Evolutionary conservation across 2,329 filamentous ascomycete species (phyloP).

Genomic region (Colletotrichum ledebouriae): DNA sequence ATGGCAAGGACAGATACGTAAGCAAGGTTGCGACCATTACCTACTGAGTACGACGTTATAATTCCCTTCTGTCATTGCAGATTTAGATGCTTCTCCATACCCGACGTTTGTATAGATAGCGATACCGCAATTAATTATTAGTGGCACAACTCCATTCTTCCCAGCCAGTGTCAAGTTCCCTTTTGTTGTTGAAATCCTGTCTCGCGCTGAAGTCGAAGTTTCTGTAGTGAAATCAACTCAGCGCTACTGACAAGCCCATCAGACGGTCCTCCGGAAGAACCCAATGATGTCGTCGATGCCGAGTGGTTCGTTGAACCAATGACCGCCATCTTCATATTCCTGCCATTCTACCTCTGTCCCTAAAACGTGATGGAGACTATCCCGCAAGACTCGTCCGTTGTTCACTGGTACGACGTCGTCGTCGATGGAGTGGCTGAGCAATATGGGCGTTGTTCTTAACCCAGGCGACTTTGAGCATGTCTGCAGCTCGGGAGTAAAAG

Average conservation of each 20-base stretch:
- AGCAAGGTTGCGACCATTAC: slow-evolving; percentile 50
- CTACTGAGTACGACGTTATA: slow-evolving; percentile 28
- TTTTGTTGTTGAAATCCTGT: no score
- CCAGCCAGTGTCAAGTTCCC: no score
- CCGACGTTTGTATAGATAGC: no score
- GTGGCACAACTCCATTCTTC: no score
- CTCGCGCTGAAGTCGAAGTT: no score
- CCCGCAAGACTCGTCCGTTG: slow-evolving; percentile 45
- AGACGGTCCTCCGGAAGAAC: background rate
- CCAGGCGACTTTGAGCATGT: background rate
- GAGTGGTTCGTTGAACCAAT: slow-evolving; percentile 49
- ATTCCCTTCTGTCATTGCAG: background rate
- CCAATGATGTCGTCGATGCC: slow-evolving; percentile 45
- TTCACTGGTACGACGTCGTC: slow-evolving; percentile 48
- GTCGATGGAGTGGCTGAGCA: slow-evolving; percentile 48
- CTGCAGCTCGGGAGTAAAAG: background rate
- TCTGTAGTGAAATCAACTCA: background rate
- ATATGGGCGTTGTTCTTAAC: slow-evolving; percentile 42
- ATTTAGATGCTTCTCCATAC: background rate
- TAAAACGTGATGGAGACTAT: slow-evolving; percentile 38
- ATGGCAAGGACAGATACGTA: slow-evolving; percentile 44
- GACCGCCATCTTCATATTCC: slow-evolving; percentile 48
- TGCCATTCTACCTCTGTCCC: slow-evolving; percentile 45
- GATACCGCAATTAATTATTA: no score
- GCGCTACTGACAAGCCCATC: no score